A percentile compares a stretch with the other conserved stretches of the same genome.
Conservation (phyloP, 805 yeast genomes). For the Starmerella stigmatis region DNA sequence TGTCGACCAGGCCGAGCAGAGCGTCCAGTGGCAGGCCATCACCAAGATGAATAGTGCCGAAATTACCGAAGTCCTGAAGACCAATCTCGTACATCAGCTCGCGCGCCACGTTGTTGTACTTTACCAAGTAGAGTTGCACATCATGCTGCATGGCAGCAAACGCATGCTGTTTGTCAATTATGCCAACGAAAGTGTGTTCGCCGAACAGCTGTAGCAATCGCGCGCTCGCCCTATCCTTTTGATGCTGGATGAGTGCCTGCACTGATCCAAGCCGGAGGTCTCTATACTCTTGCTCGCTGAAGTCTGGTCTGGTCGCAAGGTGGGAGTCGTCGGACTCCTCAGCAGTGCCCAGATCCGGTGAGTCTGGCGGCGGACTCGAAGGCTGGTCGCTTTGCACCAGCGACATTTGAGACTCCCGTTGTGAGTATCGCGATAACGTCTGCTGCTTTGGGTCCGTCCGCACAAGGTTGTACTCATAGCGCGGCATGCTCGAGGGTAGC, state of each 20-base stretch:
- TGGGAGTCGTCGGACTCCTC: neutral
- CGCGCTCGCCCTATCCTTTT: slow-evolving; percentile 39
- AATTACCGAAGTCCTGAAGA: slow-evolving; percentile 67
- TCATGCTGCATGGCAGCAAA: slow-evolving; percentile 79
- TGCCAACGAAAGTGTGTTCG: slow-evolving; percentile 65
- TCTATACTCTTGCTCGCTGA: neutral
- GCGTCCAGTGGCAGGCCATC: slow-evolving; percentile 32
- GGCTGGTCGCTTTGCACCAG: neutral
- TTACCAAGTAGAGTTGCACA: slow-evolving; percentile 64
- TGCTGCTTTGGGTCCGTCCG: slow-evolving; percentile 61
- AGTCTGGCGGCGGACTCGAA: neutral
- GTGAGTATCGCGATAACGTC: slow-evolving; percentile 36
- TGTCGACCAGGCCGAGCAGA: slow-evolving; percentile 29
- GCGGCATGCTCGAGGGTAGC: slow-evolving; percentile 2
- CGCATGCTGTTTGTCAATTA: slow-evolving; percentile 61
- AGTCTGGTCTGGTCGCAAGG: neutral
- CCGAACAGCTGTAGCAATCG: slow-evolving; percentile 57
- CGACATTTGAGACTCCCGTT: neutral
- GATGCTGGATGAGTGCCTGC: slow-evolving; percentile 41
- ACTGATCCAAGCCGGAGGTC: slow-evolving; percentile 32
- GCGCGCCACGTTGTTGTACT: slow-evolving; percentile 57
- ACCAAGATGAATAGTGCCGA: slow-evolving; percentile 47
- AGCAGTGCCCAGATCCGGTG: neutral
- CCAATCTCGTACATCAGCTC: slow-evolving; percentile 77
- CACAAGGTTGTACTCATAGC: slow-evolving; percentile 55